Conservation (phyloP, 2,329 filamentous ascomycete genomes). For the Shiraia bambusicola region DNA sequence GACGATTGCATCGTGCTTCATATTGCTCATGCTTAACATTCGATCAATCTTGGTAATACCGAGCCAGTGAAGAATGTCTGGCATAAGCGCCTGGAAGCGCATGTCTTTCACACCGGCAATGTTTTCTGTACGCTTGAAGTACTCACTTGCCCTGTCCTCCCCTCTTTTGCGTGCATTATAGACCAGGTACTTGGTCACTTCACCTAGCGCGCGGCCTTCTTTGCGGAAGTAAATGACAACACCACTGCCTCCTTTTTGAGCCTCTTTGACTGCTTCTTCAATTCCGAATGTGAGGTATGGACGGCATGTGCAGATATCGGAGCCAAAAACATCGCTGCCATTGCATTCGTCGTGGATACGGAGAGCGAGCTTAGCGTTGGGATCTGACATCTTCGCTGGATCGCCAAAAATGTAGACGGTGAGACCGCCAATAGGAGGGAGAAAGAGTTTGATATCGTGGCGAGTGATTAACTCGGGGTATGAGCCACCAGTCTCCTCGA, state of each 20-base stretch:
- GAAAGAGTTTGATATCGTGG: constrained; percentile 89
- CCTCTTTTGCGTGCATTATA: constrained; percentile 78
- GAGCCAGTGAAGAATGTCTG: constrained; percentile 95
- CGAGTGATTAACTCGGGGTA: constrained; percentile 97
- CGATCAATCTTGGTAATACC: constrained; percentile 98
- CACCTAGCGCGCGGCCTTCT: constrained; percentile 89
- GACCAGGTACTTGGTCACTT: constrained; percentile 87
- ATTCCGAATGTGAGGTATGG: constrained; percentile 97
- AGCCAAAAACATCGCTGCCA: constrained; percentile 95
- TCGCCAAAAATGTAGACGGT: constrained; percentile 98
- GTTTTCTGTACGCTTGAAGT: constrained; percentile 97
- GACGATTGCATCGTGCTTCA: constrained; percentile 90
- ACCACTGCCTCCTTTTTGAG: constrained; percentile 87
- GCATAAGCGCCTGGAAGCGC: constrained; percentile 98
- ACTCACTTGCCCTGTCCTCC: constrained; percentile 78
- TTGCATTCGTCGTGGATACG: constrained; percentile 91
- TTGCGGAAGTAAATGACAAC: constrained; percentile 99
- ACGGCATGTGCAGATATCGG: constrained; percentile 94
- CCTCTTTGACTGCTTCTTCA: constrained; percentile 95
- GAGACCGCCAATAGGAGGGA: constrained; percentile 91
- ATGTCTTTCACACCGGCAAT: constrained; percentile 95
- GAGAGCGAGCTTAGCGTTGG: constrained; percentile 75
- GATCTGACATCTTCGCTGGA: constrained; percentile 88
- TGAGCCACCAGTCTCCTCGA: constrained; percentile 93
- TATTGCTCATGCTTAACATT: constrained; percentile 98